These are phyloP conservation scores for Camellia oleifera DNA, from an alignment of 179 eudicot genomes.

Conservation along the genomic window DNA sequence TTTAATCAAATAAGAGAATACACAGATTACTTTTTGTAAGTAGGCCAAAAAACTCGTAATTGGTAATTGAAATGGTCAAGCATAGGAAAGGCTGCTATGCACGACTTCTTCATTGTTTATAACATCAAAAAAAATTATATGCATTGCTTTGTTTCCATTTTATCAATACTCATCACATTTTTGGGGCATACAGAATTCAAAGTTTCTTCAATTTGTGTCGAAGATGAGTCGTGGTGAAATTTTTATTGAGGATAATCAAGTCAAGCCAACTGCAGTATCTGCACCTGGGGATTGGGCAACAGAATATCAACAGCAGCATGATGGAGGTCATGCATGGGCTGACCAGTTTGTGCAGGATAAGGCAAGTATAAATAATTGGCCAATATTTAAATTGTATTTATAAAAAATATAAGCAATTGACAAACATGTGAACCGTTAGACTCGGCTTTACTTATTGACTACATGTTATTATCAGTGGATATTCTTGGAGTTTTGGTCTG, in stretches of 20 bases:
- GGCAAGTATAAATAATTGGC: slow-evolving; percentile 43
- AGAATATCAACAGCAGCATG: slow-evolving; percentile 67
- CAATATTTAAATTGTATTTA: neutral
- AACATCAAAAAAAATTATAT: neutral
- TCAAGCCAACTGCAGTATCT: slow-evolving; percentile 56
- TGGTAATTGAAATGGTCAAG: neutral
- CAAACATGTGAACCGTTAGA: neutral
- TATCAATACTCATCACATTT: neutral
- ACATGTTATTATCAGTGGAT: neutral
- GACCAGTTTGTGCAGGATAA: slow-evolving; percentile 64
- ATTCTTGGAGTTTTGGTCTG: neutral
- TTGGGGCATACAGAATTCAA: slow-evolving; percentile 67
- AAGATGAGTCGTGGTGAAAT: slow-evolving; percentile 99
- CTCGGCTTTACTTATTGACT: neutral
- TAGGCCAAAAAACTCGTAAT: neutral
- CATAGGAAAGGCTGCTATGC: neutral
- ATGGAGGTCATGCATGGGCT: slow-evolving; percentile 66
- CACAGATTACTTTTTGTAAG: neutral
- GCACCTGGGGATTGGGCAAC: slow-evolving; percentile 82
- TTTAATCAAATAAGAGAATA: neutral
- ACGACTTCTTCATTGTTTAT: neutral
- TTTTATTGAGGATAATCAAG: slow-evolving; percentile 83
- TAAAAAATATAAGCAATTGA: neutral
- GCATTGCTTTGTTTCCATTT: neutral
- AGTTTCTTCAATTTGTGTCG: slow-evolving; percentile 93